Conservation (phyloP, 805 yeast species). For the Hermanozyma aechmeae region DNA sequence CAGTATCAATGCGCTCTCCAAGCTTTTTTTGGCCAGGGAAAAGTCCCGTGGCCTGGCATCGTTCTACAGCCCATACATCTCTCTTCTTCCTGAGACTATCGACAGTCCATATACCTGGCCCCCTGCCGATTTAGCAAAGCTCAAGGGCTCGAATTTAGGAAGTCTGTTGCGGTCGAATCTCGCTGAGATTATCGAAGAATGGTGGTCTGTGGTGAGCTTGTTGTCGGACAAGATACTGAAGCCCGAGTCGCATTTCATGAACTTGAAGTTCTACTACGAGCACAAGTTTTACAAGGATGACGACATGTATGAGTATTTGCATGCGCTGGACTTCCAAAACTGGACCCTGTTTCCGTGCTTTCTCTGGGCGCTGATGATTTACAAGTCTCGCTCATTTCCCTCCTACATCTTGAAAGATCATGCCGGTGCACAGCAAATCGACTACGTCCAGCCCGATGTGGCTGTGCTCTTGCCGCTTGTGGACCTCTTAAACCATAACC, state of each 20-base stretch:
- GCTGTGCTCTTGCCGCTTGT: constrained; percentile 73
- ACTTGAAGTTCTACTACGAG: constrained; percentile 36
- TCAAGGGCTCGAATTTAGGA: constrained; percentile 67
- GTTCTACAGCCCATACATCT: constrained; percentile 19
- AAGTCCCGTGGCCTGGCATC: constrained; percentile 10
- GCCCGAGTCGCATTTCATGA: constrained; percentile 27
- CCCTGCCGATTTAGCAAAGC: constrained; percentile 35
- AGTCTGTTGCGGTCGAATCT: constrained; percentile 41
- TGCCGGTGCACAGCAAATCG: constrained; percentile 11
- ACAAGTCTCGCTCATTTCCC: constrained; percentile 79
- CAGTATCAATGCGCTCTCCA: constrained; percentile 22
- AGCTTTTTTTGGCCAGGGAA: constrained; percentile 25
- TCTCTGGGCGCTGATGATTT: constrained; percentile 65
- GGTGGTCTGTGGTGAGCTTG: constrained; percentile 35
- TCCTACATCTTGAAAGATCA: constrained; percentile 42
- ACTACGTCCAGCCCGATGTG: constrained; percentile 23
- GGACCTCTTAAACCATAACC: constrained; percentile 71
- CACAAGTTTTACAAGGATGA: constrained; percentile 28
- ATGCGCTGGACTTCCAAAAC: constrained; percentile 14
- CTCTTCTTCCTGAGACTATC: constrained; percentile 28
- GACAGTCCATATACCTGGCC: constrained; percentile 66
- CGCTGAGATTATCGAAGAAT: constrained; percentile 44
- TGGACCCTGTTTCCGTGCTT: constrained; percentile 65
- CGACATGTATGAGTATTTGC: constrained; percentile 22
- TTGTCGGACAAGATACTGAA: constrained; percentile 20